These are phyloP conservation scores for Chionographis japonica DNA, from an alignment of 106 monocot genomes.

Conservation along the genomic window DNA sequence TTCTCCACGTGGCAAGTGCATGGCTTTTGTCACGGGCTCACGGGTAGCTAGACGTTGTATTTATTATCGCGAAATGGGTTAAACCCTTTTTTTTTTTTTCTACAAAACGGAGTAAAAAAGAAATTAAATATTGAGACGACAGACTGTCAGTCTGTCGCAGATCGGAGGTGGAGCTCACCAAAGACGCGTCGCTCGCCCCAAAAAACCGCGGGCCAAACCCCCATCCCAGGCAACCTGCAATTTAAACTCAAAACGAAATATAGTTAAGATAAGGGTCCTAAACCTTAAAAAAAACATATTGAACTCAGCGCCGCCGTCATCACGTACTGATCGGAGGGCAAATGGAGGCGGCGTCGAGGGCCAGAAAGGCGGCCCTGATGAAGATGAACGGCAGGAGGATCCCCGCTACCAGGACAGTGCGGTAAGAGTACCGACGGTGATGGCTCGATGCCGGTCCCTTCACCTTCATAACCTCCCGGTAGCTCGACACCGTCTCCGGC, in stretches of 20 bases:
- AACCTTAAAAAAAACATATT: neutral
- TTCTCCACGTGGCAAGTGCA: no score
- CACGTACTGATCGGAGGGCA: slow-evolving; percentile 48
- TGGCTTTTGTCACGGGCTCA: no score
- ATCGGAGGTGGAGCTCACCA: no score
- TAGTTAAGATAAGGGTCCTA: neutral
- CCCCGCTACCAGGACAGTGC: slow-evolving; percentile 33
- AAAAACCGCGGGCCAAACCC: slow-evolving; percentile 31
- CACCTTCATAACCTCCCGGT: slow-evolving; percentile 20
- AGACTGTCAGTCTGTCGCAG: no score
- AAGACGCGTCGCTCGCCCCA: slow-evolving; percentile 19
- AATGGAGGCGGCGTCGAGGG: slow-evolving; percentile 42
- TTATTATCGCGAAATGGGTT: no score
- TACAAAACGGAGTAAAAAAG: no score
- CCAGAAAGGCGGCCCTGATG: slow-evolving; percentile 41
- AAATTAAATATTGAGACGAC: no score
- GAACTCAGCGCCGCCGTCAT: neutral
- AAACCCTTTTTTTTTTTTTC: no score
- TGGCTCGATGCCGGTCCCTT: neutral
- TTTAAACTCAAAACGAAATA: neutral
- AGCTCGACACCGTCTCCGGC: neutral
- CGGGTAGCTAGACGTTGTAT: no score
- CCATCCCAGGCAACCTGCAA: slow-evolving; percentile 50
- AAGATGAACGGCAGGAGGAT: slow-evolving; percentile 44
- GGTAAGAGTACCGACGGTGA: slow-evolving; percentile 28